phyloP scores from a whole-genome alignment of 2,329 filamentous ascomycete genomes.

The Botrytis fabae region DNA sequence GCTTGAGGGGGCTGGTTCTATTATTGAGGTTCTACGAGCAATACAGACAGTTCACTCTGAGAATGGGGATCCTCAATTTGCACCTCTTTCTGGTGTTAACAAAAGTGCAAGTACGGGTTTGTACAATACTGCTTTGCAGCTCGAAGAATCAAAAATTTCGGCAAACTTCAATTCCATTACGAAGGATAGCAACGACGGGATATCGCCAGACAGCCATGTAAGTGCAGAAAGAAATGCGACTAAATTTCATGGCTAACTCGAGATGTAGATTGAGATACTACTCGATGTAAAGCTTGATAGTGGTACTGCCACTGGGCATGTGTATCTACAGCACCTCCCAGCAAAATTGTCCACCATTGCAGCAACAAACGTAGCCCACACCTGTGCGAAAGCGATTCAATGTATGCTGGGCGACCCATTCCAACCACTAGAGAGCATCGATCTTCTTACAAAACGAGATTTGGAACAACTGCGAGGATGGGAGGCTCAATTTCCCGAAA shows the following conservation, averaged over 20 bases:
- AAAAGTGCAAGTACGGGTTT: background rate
- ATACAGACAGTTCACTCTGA: background rate
- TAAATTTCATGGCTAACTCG: slow-evolving; percentile 35
- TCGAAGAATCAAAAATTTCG: background rate
- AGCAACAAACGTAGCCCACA: slow-evolving; percentile 17
- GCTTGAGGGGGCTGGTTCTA: background rate
- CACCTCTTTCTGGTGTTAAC: background rate
- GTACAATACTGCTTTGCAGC: slow-evolving; percentile 12
- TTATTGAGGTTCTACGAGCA: background rate
- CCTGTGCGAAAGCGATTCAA: slow-evolving; percentile 5
- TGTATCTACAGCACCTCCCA: slow-evolving; percentile 35
- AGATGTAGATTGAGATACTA: slow-evolving; percentile 39
- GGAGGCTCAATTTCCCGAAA: slow-evolving; percentile 25
- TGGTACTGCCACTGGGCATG: background rate
- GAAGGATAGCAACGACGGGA: background rate
- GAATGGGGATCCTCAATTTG: background rate
- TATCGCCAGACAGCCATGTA: background rate
- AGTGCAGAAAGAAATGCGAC: background rate
- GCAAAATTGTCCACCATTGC: slow-evolving; percentile 10
- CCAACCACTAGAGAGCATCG: background rate
- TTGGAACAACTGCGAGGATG: slow-evolving; percentile 24
- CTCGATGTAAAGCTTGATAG: slow-evolving; percentile 12
- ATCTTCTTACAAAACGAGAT: slow-evolving; percentile 16
- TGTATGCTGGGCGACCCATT: background rate
- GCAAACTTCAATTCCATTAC: background rate